Percentiles rank a stretch among this genome's conserved stretches.
These are phyloP conservation scores for Solidago caesia DNA, from an alignment of 129 eudicot genomes.

Conservation along the genomic window DNA sequence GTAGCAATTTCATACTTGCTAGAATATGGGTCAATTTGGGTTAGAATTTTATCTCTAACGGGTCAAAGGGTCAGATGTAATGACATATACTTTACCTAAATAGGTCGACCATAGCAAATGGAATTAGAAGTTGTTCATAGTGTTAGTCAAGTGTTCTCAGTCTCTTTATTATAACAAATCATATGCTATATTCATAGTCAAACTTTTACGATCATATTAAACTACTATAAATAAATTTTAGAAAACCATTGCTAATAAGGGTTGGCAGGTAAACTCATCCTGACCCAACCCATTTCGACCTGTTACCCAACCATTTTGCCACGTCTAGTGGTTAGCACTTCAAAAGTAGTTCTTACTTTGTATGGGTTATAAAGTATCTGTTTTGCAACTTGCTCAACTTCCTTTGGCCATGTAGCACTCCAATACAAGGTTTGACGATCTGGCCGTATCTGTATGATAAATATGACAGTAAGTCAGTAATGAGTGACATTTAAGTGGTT, in stretches of 20 bases:
- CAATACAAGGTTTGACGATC: conserved; percentile 94
- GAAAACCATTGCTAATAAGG: too few relatives aligned
- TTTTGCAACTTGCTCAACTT: conserved; percentile 84
- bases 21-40: background rate
- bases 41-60: background rate
- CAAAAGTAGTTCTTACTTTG: conserved; percentile 46
- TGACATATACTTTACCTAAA: too few relatives aligned
- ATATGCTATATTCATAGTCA: background rate
- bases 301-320: background rate
- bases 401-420: conserved; percentile 99
- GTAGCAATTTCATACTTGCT: background rate
- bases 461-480: background rate
- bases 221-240: too few relatives aligned
- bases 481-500: too few relatives aligned
- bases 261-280: too few relatives aligned
- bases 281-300: too few relatives aligned
- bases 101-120: too few relatives aligned
- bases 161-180: too few relatives aligned
- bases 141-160: background rate
- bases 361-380: conserved; percentile 72
- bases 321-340: background rate
- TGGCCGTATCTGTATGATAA: conserved; percentile 78
- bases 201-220: too few relatives aligned
- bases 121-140: background rate
- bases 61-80: background rate